A percentile compares a stretch with the other conserved stretches of the same genome.
phyloP scores from a whole-genome alignment of 495 filamentous ascomycete species.

The Pseudomonodictys pantanalensis region DNA sequence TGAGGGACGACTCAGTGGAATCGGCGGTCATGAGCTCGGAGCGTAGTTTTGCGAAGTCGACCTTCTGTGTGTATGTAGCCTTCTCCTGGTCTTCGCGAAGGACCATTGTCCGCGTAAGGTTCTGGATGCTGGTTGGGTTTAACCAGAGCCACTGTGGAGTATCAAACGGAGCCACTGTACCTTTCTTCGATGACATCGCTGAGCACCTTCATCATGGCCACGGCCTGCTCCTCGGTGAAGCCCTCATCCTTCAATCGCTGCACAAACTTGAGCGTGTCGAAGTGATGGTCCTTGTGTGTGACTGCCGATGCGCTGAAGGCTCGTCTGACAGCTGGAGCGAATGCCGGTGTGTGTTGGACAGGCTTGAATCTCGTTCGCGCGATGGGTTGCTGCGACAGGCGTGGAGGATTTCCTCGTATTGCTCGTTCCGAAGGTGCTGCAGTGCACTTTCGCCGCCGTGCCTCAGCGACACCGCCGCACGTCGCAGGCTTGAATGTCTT shows the following conservation, averaged over 20 bases:
- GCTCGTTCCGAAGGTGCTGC: neutral
- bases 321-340: neutral
- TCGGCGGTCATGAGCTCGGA: conserved; percentile 89
- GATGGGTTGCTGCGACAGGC: neutral
- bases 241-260: conserved; percentile 85
- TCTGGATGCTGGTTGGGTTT: conserved; percentile 68
- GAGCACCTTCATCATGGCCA: conserved; percentile 95
- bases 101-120: conserved; percentile 97
- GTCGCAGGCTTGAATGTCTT: neutral
- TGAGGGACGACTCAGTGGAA: conserved; percentile 82
- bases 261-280: conserved; percentile 97
- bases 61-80: conserved; percentile 95
- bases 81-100: conserved; percentile 86
- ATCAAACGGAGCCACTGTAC: conserved; percentile 38
- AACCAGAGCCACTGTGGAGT: neutral
- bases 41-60: conserved; percentile 98
- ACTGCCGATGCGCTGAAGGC: conserved; percentile 66
- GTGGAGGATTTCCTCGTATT: neutral
- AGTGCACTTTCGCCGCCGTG: neutral
- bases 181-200: conserved; percentile 97
- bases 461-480: neutral
- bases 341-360: neutral
- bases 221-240: conserved; percentile 91
- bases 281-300: conserved; percentile 79
- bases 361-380: neutral